Base-by-base conservation (phyloP, 257 asterid genomes). In the Solanum piurae region DNA sequence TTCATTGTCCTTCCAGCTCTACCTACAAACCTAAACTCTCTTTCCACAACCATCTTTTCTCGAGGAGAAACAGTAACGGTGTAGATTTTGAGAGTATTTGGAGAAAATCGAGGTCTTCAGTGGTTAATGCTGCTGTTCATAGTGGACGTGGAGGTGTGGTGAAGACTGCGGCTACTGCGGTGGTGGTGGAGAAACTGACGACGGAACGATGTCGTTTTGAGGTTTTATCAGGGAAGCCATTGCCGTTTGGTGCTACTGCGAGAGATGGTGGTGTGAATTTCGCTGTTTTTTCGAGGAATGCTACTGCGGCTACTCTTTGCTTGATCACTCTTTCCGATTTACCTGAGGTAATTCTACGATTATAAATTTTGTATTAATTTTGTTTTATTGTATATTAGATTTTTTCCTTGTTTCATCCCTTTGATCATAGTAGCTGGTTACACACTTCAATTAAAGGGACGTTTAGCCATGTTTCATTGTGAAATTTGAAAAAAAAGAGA, bases 161-260 rank as follows among this genome's bases (percentile, higher is more conserved):
- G 75, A 90, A 94, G 12, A 91, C 95, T 31, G 86, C 92, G 69
- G 98, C 94, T 46, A 90, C 94, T 12, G 92, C 95, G n/a, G 93
- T 92, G 60, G 95, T 91, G 88, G 95, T 93, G 88, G 95, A 93
- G 91, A 93, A 90, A 90, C 95, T 93, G n/a, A 92, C 91, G 83
- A 74, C 75, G 1, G 87, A 68, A 74, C 90, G 34, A 29, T 91
- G 87, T 5, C 93, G 90, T 68, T 94, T 95, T 55, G 93, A 94
- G 94, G 94, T 96, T 42, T 89, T 91, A 13, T 86, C 92, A 62
- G 99, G 98, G 83, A 68, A 91, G 83, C 98, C 99, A 73, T 74
- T 91, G 91, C 99, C 99, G 86, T 95, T 94, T 90, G 99, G 99
- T 68, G 99, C 99, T 90, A 93, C 98, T n/a, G 73, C 87, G 6